These are phyloP conservation scores for Acanthamoeba castellanii DNA, from an alignment of 208 protist genomes.

Conservation along the genomic window DNA sequence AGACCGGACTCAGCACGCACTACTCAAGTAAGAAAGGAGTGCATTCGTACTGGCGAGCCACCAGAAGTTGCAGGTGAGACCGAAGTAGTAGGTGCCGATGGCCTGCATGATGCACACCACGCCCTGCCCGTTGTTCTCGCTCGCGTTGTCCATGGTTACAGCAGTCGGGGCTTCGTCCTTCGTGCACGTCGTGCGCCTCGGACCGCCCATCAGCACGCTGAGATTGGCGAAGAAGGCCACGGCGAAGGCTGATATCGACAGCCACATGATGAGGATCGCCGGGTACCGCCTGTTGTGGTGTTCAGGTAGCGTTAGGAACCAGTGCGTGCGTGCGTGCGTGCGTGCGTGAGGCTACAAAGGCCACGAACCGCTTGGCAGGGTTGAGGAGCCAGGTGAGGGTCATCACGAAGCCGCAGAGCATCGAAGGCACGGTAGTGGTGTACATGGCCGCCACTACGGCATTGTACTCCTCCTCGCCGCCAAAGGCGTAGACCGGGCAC, in stretches of 20 bases:
- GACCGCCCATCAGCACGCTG: slow-evolving; percentile 22
- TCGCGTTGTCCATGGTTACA: slow-evolving; percentile 7
- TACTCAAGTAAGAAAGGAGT: background rate
- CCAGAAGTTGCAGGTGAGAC: slow-evolving; percentile 26
- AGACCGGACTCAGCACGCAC: background rate
- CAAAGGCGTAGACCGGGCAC: slow-evolving; percentile 15
- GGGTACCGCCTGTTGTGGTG: slow-evolving; percentile 15
- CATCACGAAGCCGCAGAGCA: background rate
- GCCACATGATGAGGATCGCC: slow-evolving; percentile 18
- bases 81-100: slow-evolving; percentile 56
- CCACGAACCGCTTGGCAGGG: background rate
- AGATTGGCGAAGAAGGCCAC: background rate
- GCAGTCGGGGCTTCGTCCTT: background rate
- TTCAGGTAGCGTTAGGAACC: too few species aligned
- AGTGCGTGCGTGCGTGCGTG: background rate
- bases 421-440: background rate
- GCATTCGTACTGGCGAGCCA: slow-evolving; percentile 4
- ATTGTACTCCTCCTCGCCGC: background rate
- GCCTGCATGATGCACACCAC: slow-evolving; percentile 56
- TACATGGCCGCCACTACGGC: background rate
- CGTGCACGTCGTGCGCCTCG: slow-evolving; percentile 10
- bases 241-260: background rate
- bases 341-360: too few species aligned
- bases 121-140: slow-evolving; percentile 13
- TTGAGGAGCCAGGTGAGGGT: slow-evolving; percentile 51